These are phyloP conservation scores for Lathyrus oleraceus DNA, from an alignment of 306 rosid species.

Conservation along the genomic window DNA sequence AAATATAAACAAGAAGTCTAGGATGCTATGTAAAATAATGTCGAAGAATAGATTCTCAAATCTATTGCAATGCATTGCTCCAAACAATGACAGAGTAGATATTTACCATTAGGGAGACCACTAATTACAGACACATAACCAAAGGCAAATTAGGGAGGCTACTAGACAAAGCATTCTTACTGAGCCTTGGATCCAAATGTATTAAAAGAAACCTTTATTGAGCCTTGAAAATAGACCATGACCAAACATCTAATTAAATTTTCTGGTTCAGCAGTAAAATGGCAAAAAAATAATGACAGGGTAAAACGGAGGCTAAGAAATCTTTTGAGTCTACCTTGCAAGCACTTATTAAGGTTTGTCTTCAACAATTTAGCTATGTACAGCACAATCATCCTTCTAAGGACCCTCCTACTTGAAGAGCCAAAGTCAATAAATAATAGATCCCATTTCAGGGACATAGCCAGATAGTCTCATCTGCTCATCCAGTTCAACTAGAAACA, in stretches of 20 bases:
- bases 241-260: not conserved
- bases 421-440: constrained; percentile 11
- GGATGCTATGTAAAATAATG: not conserved
- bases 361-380: not conserved
- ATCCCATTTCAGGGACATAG: constrained; percentile 44
- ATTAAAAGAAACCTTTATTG: not conserved
- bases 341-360: not conserved
- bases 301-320: not conserved
- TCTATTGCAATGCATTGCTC: constrained; percentile 83
- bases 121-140: not conserved
- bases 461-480: constrained; percentile 57
- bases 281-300: not conserved
- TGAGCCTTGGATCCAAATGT: not conserved
- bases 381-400: constrained; percentile 5
- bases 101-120: not conserved
- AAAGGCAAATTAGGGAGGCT: not conserved
- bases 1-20: not conserved
- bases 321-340: constrained; percentile 5
- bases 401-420: constrained; percentile 14
- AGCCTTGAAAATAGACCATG: not conserved
- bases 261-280: not conserved
- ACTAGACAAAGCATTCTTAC: not conserved
- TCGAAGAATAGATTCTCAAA: constrained; percentile 34
- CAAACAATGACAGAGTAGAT: constrained; percentile 32
- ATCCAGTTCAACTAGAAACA: constrained; percentile 53